phyloP scores from a whole-genome alignment of 768 basidiomycete genomes.

The Tulasnella sp. region DNA sequence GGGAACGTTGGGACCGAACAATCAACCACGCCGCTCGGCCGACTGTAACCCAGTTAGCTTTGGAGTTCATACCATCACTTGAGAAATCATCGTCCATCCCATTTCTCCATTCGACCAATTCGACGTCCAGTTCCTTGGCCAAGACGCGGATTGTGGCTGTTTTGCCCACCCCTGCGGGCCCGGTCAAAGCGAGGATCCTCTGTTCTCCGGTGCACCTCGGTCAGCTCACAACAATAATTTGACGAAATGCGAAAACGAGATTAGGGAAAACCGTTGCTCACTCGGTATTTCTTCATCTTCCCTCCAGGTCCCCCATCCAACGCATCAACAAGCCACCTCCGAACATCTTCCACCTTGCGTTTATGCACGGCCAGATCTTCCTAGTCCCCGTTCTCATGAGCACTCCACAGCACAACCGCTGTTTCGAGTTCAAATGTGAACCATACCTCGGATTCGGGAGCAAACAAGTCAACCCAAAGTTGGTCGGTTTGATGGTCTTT shows the following conservation, averaged over 20 bases:
- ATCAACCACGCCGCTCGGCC: neutral
- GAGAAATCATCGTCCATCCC: conserved; percentile 50
- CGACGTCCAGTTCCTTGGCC: conserved; percentile 65
- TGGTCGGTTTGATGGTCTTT: conserved; percentile 5
- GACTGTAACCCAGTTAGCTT: neutral
- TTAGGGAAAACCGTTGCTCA: conserved; percentile 44
- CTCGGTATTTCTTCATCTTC: conserved; percentile 67
- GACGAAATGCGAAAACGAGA: neutral
- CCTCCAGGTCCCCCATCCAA: conserved; percentile 58
- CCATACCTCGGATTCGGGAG: conserved; percentile 8
- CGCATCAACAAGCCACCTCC: conserved; percentile 69
- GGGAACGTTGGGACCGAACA: too few relatives aligned
- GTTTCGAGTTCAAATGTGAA: neutral
- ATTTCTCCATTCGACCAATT: conserved; percentile 84
- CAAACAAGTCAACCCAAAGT: conserved; percentile 22
- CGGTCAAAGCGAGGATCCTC: conserved; percentile 81
- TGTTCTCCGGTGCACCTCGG: conserved; percentile 35
- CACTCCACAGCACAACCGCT: too few relatives aligned
- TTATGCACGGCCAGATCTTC: conserved; percentile 75
- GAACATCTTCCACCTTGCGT: conserved; percentile 72
- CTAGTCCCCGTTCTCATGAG: conserved; percentile 37
- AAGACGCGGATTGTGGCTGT: conserved; percentile 79
- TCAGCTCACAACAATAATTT: neutral
- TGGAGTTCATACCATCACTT: neutral
- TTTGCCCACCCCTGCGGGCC: conserved; percentile 87